Evolutionary conservation across 352 stramenopile species (phyloP).

Genomic region (Phytophthora cactorum): DNA sequence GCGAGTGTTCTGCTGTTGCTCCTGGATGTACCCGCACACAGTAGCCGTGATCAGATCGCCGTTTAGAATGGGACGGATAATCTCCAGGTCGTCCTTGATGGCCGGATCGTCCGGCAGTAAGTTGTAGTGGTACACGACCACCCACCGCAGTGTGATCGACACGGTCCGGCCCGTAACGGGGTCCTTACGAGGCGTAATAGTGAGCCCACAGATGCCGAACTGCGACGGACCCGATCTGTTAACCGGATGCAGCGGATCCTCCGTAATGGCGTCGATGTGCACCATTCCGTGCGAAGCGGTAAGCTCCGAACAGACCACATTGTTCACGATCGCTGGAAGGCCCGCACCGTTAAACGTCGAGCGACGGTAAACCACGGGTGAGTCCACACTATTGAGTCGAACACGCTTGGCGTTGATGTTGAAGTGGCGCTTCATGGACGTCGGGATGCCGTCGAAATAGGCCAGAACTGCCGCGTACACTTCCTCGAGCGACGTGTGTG

Average conservation of each 20-base stretch:
- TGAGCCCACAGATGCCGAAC: slow-evolving; percentile 35
- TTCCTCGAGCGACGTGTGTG: slow-evolving; percentile 41
- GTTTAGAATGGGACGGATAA: slow-evolving; percentile 49
- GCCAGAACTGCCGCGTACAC: slow-evolving; percentile 38
- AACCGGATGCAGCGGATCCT: slow-evolving; percentile 40
- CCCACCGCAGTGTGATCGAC: slow-evolving; percentile 38
- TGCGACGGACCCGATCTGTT: slow-evolving; percentile 18
- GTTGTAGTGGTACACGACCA: slow-evolving; percentile 48
- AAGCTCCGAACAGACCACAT: slow-evolving; percentile 38
- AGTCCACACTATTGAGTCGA: slow-evolving; percentile 27
- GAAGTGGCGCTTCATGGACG: slow-evolving; percentile 44
- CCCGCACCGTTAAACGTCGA: slow-evolving; percentile 33
- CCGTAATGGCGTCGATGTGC: slow-evolving; percentile 41
- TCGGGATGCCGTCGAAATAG: slow-evolving; percentile 42
- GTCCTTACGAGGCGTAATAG: slow-evolving; percentile 36
- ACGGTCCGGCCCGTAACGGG: slow-evolving; percentile 13
- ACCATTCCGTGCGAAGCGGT: slow-evolving; percentile 37
- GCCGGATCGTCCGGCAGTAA: slow-evolving; percentile 33
- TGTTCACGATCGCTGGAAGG: slow-evolving; percentile 34
- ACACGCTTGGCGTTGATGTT: slow-evolving; percentile 31
- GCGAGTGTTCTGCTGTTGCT: slow-evolving; percentile 25
- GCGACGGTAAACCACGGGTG: slow-evolving; percentile 37
- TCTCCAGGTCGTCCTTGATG: slow-evolving; percentile 32
- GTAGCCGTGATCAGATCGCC: slow-evolving; percentile 48
- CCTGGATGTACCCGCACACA: slow-evolving; percentile 41